Percentiles rank a stretch among this genome's conserved stretches.
phyloP scores from a whole-genome alignment of 148 eudicot species.

The Silene latifolia region DNA sequence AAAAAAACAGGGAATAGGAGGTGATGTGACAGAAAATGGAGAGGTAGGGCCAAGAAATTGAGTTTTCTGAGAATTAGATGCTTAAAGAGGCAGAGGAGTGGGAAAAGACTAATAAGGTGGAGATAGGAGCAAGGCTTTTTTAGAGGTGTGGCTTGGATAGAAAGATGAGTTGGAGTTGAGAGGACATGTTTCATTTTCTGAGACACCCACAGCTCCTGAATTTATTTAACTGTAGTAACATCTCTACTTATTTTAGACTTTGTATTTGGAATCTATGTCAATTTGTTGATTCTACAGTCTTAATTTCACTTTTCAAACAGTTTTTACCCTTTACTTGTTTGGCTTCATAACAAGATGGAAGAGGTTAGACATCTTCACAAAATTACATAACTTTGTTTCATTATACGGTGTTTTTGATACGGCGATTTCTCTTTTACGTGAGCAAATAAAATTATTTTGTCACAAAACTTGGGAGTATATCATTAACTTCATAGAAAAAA shows the following conservation, averaged over 20 bases:
- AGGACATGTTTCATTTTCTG: slow-evolving; percentile 23
- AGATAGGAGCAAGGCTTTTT: slow-evolving; percentile 12
- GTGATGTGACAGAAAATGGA: neutral
- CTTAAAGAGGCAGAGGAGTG: neutral
- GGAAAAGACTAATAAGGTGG: neutral
- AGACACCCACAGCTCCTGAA: slow-evolving; percentile 1
- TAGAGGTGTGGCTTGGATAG: neutral
- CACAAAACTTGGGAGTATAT: too few species aligned
- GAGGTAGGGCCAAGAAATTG: slow-evolving; percentile 19
- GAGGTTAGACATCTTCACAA: neutral
- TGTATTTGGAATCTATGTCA: slow-evolving; percentile 11
- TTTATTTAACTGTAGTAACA: slow-evolving; percentile 5
- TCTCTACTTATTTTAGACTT: neutral
- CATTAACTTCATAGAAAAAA: too few species aligned
- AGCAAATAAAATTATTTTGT: too few species aligned
- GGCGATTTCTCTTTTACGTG: too few species aligned
- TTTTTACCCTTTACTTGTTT: neutral
- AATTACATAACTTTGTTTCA: neutral
- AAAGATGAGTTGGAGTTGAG: slow-evolving; percentile 6
- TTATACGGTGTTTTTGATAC: too few species aligned
- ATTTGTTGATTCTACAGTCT: slow-evolving; percentile 9
- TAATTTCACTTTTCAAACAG: slow-evolving; percentile 3
- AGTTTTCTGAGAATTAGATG: slow-evolving; percentile 17
- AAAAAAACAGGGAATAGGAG: too few species aligned
- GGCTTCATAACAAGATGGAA: neutral